These are phyloP conservation scores for Pseudonectria foliicola DNA, from an alignment of 2,329 filamentous ascomycete species.

Conservation along the genomic window DNA sequence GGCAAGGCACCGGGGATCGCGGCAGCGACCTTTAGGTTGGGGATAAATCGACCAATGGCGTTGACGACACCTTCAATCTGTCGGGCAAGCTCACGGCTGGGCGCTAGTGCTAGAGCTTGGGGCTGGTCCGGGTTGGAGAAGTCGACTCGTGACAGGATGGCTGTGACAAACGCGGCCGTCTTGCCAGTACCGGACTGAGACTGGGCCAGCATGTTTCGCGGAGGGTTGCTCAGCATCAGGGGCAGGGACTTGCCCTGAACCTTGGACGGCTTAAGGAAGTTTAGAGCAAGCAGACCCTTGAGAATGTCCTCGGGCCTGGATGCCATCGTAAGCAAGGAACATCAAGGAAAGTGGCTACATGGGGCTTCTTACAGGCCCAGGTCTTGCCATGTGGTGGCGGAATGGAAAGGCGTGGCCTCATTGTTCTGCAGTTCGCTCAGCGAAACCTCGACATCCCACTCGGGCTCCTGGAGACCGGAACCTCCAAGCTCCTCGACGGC, in stretches of 20 bases:
- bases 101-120: slow-evolving; percentile 83
- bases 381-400: slow-evolving; percentile 75
- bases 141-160: slow-evolving; percentile 82
- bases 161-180: slow-evolving; percentile 92
- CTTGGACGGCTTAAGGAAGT: slow-evolving; percentile 93
- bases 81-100: slow-evolving; percentile 87
- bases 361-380: slow-evolving; percentile 60
- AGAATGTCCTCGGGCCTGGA: slow-evolving; percentile 50
- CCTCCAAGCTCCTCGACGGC: slow-evolving; percentile 33
- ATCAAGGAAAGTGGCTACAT: background rate
- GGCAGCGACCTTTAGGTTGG: slow-evolving; percentile 66
- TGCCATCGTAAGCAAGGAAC: slow-evolving; percentile 2
- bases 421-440: slow-evolving; percentile 84
- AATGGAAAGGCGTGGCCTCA: slow-evolving; percentile 79
- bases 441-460: slow-evolving; percentile 87
- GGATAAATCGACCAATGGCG: slow-evolving; percentile 77
- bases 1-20: slow-evolving; percentile 74
- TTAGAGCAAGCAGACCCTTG: slow-evolving; percentile 70
- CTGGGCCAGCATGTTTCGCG: slow-evolving; percentile 90
- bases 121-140: slow-evolving; percentile 59
- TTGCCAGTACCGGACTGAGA: slow-evolving; percentile 99
- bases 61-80: slow-evolving; percentile 85
- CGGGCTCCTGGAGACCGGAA: slow-evolving; percentile 59
- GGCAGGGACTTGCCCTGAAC: slow-evolving; percentile 94
- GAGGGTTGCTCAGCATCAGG: slow-evolving; percentile 78